Conservation (phyloP, 208 protist genomes). For the Acanthamoeba healyi region DNA sequence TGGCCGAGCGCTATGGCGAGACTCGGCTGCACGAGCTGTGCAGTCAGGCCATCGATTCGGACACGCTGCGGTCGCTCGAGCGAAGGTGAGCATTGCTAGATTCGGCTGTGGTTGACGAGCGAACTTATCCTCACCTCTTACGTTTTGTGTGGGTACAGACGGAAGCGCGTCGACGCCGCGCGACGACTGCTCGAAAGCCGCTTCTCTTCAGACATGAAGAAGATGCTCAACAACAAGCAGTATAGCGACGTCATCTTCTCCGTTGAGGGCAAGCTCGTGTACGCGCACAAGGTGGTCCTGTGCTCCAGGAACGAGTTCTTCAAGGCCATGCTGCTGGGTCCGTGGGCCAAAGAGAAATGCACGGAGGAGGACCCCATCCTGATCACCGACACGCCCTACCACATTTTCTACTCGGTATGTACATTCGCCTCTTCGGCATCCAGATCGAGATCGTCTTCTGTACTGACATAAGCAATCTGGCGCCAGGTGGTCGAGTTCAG, state of each 20-base stretch:
- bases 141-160: neutral
- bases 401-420: conserved; percentile 22
- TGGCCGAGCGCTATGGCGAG: conserved; percentile 56
- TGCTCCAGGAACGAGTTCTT: conserved; percentile 50
- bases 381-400: conserved; percentile 15
- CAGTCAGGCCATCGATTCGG: conserved; percentile 44
- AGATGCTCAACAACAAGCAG: conserved; percentile 45
- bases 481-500: conserved; percentile 40
- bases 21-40: neutral
- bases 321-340: conserved; percentile 58
- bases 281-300: conserved; percentile 52
- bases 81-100: neutral
- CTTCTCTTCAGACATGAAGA: conserved; percentile 20
- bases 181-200: neutral
- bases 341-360: neutral
- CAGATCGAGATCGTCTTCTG: neutral
- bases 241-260: conserved; percentile 62
- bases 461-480: neutral
- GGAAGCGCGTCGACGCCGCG: neutral
- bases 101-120: neutral
- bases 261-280: conserved; percentile 46
- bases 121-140: too few relatives aligned
- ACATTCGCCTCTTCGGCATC: neutral
- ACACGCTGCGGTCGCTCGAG: neutral
- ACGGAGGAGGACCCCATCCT: neutral